phyloP scores from a whole-genome alignment of 306 rosid genomes.

The Prunus padus region DNA sequence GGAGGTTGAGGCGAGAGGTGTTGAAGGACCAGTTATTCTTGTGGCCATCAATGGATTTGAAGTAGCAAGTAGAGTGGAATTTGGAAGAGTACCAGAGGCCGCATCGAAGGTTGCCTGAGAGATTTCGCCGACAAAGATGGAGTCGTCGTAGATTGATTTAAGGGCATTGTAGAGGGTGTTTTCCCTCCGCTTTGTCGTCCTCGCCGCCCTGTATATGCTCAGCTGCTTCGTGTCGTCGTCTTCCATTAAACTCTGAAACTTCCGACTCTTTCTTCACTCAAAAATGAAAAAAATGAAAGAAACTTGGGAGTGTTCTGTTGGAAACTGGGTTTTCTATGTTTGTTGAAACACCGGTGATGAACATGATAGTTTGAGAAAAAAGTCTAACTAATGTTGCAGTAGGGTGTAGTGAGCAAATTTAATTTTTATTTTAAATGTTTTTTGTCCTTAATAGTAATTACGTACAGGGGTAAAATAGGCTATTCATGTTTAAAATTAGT shows the following conservation, averaged over 20 bases:
- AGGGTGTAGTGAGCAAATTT: too few species aligned
- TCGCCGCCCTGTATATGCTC: slow-evolving; percentile 73
- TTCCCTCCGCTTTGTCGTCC: slow-evolving; percentile 65
- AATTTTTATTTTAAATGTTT: too few species aligned
- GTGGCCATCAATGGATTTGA: slow-evolving; percentile 97
- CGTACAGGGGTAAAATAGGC: too few species aligned
- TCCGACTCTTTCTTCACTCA: too few species aligned
- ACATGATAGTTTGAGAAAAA: too few species aligned
- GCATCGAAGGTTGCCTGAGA: slow-evolving; percentile 76
- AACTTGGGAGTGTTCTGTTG: too few species aligned
- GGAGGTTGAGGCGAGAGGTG: slow-evolving; percentile 87
- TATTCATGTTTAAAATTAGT: too few species aligned
- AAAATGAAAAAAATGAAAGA: too few species aligned
- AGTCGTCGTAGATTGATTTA: slow-evolving; percentile 74
- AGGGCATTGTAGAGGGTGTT: slow-evolving; percentile 81
- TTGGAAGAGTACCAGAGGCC: slow-evolving; percentile 78
- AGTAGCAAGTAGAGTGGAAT: slow-evolving; percentile 78
- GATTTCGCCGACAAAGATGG: slow-evolving; percentile 73
- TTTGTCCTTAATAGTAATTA: too few species aligned
- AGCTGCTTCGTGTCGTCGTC: slow-evolving; percentile 29
- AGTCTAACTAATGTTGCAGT: too few species aligned
- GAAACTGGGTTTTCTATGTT: too few species aligned
- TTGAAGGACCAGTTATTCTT: slow-evolving; percentile 79
- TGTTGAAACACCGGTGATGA: too few species aligned
- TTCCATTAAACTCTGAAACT: slow-evolving; percentile 36